A percentile compares a stretch with the other conserved stretches of the same genome.
Evolutionary conservation across 2,329 filamentous ascomycete genomes (phyloP).

Genomic region (Hymenotorrendiella dingleyae): DNA sequence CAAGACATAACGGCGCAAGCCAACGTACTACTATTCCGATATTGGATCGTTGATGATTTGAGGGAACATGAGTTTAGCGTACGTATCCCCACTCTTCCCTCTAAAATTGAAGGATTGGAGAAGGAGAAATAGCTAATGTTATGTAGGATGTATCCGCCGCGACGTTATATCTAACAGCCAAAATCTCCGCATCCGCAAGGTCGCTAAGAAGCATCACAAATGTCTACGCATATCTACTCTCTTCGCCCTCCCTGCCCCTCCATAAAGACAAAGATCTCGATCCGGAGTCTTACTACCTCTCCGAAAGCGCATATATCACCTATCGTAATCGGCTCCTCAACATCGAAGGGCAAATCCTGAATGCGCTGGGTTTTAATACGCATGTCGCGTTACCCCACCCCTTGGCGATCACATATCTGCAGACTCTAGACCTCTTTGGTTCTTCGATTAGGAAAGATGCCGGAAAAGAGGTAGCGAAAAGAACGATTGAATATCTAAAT

Average conservation of each 20-base stretch:
- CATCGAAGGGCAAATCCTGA: slow-evolving; percentile 73
- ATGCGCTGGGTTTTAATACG: slow-evolving; percentile 71
- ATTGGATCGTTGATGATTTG: slow-evolving; percentile 58
- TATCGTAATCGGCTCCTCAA: slow-evolving; percentile 60
- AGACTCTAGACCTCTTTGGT: slow-evolving; percentile 68
- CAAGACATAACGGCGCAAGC: slow-evolving; percentile 83
- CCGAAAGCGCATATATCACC: slow-evolving; percentile 64
- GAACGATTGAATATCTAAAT: slow-evolving; percentile 76
- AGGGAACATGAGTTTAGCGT: slow-evolving; percentile 50
- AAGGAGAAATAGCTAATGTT: slow-evolving; percentile 13
- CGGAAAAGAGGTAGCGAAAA: slow-evolving; percentile 51
- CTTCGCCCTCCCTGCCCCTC: slow-evolving; percentile 42
- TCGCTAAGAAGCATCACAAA: slow-evolving; percentile 77
- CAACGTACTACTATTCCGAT: slow-evolving; percentile 74
- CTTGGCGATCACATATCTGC: slow-evolving; percentile 85
- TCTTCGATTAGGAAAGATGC: slow-evolving; percentile 13
- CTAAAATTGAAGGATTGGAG: not conserved
- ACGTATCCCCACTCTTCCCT: slow-evolving; percentile 6
- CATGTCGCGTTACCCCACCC: slow-evolving; percentile 82
- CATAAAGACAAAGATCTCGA: slow-evolving; percentile 27
- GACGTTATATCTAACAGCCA: slow-evolving; percentile 72
- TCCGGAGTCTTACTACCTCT: slow-evolving; percentile 58
- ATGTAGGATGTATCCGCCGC: slow-evolving; percentile 74
- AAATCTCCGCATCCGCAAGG: slow-evolving; percentile 71
- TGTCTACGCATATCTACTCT: slow-evolving; percentile 76